Conservation (phyloP, 345 rosid species). For the Kernera saxatilis region DNA sequence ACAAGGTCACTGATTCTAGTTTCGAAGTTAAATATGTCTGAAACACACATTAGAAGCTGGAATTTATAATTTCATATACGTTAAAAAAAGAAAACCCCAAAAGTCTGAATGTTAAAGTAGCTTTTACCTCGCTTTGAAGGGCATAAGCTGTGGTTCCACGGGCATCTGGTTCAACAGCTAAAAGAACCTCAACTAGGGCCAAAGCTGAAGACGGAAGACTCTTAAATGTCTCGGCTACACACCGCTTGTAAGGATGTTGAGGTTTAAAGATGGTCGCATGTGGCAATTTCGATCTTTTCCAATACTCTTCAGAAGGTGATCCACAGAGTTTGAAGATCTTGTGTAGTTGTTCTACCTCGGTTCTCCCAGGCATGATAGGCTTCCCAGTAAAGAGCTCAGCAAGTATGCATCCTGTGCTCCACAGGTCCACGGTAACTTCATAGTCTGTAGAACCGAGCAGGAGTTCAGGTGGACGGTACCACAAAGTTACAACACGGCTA, state of each 20-base stretch:
- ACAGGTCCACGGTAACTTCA: slow-evolving; percentile 57
- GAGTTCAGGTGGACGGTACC: slow-evolving; percentile 75
- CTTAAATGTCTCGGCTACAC: slow-evolving; percentile 50
- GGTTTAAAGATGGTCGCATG: slow-evolving; percentile 64
- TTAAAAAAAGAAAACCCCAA: neutral
- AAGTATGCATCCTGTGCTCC: slow-evolving; percentile 67
- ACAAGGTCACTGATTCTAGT: neutral
- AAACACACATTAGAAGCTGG: neutral
- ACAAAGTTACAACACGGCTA: slow-evolving; percentile 66
- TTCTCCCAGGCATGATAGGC: slow-evolving; percentile 71
- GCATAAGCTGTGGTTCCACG: slow-evolving; percentile 55
- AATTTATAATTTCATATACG: neutral
- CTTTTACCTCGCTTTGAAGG: slow-evolving; percentile 50
- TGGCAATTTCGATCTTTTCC: slow-evolving; percentile 56
- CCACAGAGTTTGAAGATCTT: slow-evolving; percentile 75
- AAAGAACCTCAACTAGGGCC: slow-evolving; percentile 44
- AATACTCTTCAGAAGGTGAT: slow-evolving; percentile 67
- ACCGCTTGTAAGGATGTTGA: slow-evolving; percentile 55
- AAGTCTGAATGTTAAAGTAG: neutral
- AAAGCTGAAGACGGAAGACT: slow-evolving; percentile 54
- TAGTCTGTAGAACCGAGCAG: slow-evolving; percentile 58
- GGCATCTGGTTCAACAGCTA: slow-evolving; percentile 48
- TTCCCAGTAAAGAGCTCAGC: slow-evolving; percentile 65
- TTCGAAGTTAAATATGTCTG: neutral
- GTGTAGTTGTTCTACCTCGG: slow-evolving; percentile 73